Percentiles rank a stretch among this genome's conserved stretches.
These are phyloP conservation scores for Sporothrix dimorphospora DNA, from an alignment of 2,329 filamentous ascomycete species.

Conservation along the genomic window DNA sequence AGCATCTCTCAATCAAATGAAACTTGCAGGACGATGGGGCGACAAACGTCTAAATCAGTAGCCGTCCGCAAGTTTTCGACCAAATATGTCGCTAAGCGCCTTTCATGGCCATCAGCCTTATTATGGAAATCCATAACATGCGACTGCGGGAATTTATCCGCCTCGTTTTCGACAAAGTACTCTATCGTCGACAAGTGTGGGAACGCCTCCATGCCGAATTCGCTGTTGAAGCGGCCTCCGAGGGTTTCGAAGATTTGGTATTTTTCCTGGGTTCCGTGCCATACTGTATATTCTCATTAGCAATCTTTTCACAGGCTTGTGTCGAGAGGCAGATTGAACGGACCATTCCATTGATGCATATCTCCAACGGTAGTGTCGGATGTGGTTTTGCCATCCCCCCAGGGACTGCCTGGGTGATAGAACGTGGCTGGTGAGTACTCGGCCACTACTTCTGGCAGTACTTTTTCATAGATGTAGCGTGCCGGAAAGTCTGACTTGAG, in stretches of 20 bases:
- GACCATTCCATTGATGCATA: constrained; percentile 87
- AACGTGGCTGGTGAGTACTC: constrained; percentile 70
- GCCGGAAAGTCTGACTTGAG: constrained; percentile 86
- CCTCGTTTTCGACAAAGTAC: constrained; percentile 68
- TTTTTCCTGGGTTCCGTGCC: constrained; percentile 89
- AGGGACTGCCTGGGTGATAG: constrained; percentile 86
- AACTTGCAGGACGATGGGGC: neutral
- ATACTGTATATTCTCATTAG: constrained; percentile 50
- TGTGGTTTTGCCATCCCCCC: constrained; percentile 73
- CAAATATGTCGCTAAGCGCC: constrained; percentile 83
- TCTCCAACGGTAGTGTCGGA: constrained; percentile 81
- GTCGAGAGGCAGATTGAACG: neutral
- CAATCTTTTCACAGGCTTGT: constrained; percentile 1
- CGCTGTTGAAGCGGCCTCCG: constrained; percentile 87
- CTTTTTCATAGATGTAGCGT: constrained; percentile 90
- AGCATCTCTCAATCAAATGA: neutral
- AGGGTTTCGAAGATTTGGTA: constrained; percentile 90
- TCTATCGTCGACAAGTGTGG: constrained; percentile 84
- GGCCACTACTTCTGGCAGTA: constrained; percentile 73
- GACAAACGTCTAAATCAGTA: constrained; percentile 67
- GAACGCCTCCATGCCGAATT: constrained; percentile 95
- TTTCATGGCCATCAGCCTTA: constrained; percentile 88
- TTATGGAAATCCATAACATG: constrained; percentile 94
- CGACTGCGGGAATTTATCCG: constrained; percentile 80
- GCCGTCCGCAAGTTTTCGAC: constrained; percentile 83